Conservation (phyloP, 2,329 filamentous ascomycete genomes). For the Aschersonia sp. region DNA sequence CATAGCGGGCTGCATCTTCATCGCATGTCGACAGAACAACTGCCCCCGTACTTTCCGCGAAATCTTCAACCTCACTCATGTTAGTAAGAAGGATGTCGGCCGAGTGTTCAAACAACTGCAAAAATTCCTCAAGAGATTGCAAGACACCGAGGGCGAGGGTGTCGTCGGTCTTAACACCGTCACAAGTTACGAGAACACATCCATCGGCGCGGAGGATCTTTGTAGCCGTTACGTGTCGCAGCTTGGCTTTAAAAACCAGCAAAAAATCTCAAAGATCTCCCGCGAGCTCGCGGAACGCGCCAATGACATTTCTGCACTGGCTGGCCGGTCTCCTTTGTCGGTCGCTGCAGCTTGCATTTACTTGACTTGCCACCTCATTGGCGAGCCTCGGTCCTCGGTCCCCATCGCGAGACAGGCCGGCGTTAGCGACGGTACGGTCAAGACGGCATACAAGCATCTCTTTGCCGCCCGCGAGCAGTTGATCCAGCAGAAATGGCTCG, state of each 20-base stretch:
- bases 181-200: conserved; percentile 59
- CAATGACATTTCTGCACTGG: conserved; percentile 63
- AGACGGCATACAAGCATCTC: conserved; percentile 84
- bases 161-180: conserved; percentile 37
- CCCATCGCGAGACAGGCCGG: conserved; percentile 75
- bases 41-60: conserved; percentile 86
- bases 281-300: conserved; percentile 67
- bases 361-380: conserved; percentile 82
- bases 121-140: conserved; percentile 66
- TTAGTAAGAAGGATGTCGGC: conserved; percentile 95
- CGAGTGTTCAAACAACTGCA: conserved; percentile 89
- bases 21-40: conserved; percentile 82
- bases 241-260: conserved; percentile 57
- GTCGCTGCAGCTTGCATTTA: conserved; percentile 94
- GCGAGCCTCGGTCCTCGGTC: conserved; percentile 64
- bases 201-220: conserved; percentile 70
- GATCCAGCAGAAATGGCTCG: conserved; percentile 62
- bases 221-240: conserved; percentile 83
- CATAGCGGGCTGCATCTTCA: conserved; percentile 94
- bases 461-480: conserved; percentile 61
- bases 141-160: conserved; percentile 40
- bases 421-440: conserved; percentile 93
- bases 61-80: conserved; percentile 83
- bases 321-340: conserved; percentile 85
- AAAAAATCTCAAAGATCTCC: conserved; percentile 66